Percentiles rank a stretch among this genome's conserved stretches.
Evolutionary conservation across 306 rosid genomes (phyloP).

Genomic region (Comarum palustre): DNA sequence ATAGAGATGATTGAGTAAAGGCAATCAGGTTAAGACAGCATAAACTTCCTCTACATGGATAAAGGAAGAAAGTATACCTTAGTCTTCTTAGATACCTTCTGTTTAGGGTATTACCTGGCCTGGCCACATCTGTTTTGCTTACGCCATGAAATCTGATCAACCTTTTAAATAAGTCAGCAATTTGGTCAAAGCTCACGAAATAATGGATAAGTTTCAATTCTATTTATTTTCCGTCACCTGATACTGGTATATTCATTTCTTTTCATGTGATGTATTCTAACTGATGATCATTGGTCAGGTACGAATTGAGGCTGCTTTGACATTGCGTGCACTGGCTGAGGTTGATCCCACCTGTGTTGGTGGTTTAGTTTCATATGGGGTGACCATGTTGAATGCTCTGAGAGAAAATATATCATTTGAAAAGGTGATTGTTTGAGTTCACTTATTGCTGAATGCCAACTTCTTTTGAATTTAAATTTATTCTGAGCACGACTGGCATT

Average conservation of each 20-base stretch:
- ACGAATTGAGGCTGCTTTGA: constrained; percentile 88
- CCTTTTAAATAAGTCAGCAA: not conserved
- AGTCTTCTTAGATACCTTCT: not conserved
- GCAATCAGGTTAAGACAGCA: constrained; percentile 2
- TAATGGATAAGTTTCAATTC: not conserved
- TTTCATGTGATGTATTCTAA: not conserved
- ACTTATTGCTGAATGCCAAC: constrained; percentile 7
- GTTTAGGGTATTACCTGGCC: not conserved
- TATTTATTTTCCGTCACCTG: no score
- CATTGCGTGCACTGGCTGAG: constrained; percentile 83
- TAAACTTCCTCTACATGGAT: not conserved
- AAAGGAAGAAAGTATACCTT: not conserved
- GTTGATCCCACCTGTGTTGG: constrained; percentile 98
- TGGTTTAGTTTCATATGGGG: constrained; percentile 87
- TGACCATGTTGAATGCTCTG: constrained; percentile 79
- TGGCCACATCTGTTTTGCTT: not conserved
- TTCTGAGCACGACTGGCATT: not conserved
- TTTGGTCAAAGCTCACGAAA: not conserved
- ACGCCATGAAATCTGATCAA: constrained; percentile 3
- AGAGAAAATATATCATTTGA: constrained; percentile 88
- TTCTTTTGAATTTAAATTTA: not conserved
- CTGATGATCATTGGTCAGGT: constrained; percentile 51
- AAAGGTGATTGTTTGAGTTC: constrained; percentile 53
- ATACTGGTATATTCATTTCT: not conserved
- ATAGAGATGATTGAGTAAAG: not conserved